A percentile compares a stretch with the other conserved stretches of the same genome.
Conservation (phyloP, 768 basidiomycete species). For the Favolaschia claudopus region DNA sequence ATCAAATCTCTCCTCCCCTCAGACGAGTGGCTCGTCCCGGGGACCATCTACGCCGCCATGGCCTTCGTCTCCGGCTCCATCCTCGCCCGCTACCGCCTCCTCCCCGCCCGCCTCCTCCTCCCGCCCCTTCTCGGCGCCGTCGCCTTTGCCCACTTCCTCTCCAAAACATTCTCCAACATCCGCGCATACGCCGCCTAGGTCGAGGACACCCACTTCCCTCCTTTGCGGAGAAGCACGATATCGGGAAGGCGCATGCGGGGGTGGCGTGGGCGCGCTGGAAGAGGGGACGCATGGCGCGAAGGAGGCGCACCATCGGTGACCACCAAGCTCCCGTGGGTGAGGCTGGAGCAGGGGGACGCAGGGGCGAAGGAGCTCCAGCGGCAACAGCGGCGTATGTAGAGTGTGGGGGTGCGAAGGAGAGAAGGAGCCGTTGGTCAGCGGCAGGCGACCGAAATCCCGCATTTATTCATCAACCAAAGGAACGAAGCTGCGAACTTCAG, state of each 20-base stretch:
- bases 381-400: too few species aligned
- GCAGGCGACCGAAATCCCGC: too few species aligned
- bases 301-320: too few species aligned
- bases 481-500: too few species aligned
- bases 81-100: conserved; percentile 76
- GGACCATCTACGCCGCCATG: conserved; percentile 87
- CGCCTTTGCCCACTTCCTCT: too few species aligned
- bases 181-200: neutral
- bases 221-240: conserved; percentile 11
- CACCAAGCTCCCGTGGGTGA: too few species aligned
- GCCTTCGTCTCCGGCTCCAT: conserved; percentile 90
- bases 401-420: too few species aligned
- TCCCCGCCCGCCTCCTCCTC: conserved; percentile 73
- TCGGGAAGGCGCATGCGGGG: conserved; percentile 12
- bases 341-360: too few species aligned
- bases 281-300: neutral
- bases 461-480: too few species aligned
- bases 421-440: too few species aligned
- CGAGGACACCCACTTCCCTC: conserved; percentile 11
- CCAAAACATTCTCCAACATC: too few species aligned
- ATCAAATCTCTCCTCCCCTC: conserved; percentile 84
- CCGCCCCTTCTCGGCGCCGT: conserved; percentile 85
- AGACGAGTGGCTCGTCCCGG: conserved; percentile 86
- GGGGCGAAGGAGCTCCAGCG: too few species aligned
- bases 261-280: conserved; percentile 10